phyloP scores from a whole-genome alignment of 768 basidiomycete genomes.

The Podaxis sp. region DNA sequence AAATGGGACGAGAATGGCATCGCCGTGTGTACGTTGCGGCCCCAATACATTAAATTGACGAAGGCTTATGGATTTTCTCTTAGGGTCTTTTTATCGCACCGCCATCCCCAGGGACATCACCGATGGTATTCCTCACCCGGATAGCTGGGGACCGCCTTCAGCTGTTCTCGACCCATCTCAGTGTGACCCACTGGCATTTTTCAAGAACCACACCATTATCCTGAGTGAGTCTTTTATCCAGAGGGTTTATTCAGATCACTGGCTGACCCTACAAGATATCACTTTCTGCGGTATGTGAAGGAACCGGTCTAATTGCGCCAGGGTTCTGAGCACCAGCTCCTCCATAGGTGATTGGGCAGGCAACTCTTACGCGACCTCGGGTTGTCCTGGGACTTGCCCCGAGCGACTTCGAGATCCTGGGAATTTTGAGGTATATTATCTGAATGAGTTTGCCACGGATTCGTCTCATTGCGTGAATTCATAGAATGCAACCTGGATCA shows the following conservation, averaged over 20 bases:
- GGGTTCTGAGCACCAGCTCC: background rate
- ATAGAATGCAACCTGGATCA: slow-evolving; percentile 80
- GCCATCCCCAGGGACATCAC: slow-evolving; percentile 69
- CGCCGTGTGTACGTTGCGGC: slow-evolving; percentile 60
- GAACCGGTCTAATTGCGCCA: background rate
- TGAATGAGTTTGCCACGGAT: slow-evolving; percentile 4
- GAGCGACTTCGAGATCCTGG: slow-evolving; percentile 60
- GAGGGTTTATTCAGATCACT: background rate
- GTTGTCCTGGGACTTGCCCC: slow-evolving; percentile 73
- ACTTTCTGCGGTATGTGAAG: slow-evolving; percentile 68
- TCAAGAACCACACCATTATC: slow-evolving; percentile 69
- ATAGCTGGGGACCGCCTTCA: slow-evolving; percentile 66
- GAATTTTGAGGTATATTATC: slow-evolving; percentile 63
- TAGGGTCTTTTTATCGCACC: slow-evolving; percentile 83
- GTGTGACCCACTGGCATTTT: slow-evolving; percentile 60
- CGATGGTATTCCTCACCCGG: slow-evolving; percentile 60
- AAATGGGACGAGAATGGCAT: slow-evolving; percentile 83
- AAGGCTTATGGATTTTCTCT: background rate
- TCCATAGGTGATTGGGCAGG: slow-evolving; percentile 78
- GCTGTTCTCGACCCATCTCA: slow-evolving; percentile 51
- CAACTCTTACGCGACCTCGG: slow-evolving; percentile 70
- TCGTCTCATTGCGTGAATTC: background rate
- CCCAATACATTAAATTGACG: background rate
- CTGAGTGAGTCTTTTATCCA: slow-evolving; percentile 53
- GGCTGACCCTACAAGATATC: slow-evolving; percentile 48